Conservation (phyloP, 306 rosid genomes). For the Albizia julibrissin region DNA sequence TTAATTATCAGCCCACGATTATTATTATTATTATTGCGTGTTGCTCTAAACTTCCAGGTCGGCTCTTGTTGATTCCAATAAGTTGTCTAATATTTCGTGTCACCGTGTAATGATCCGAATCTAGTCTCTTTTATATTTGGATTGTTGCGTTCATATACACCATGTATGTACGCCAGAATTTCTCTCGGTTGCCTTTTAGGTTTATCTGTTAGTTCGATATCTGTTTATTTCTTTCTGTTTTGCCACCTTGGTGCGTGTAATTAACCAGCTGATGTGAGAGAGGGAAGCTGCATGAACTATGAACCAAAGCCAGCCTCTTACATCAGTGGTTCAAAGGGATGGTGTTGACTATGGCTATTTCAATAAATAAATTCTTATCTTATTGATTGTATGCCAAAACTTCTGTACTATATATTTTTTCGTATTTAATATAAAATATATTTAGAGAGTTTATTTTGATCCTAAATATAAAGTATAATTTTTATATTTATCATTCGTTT, state of each 20-base stretch:
- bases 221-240: background rate
- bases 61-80: background rate
- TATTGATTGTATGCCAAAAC: background rate
- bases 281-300: background rate
- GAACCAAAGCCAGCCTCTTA: background rate
- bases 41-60: background rate
- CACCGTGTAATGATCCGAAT: background rate
- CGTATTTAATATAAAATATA: too few relatives aligned
- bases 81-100: background rate
- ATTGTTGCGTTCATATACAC: background rate
- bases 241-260: background rate
- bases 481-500: too few relatives aligned
- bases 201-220: background rate
- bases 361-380: constrained; percentile 13
- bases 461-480: too few relatives aligned
- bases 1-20: background rate
- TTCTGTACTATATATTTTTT: background rate
- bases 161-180: background rate
- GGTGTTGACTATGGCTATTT: background rate
- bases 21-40: background rate
- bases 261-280: background rate
- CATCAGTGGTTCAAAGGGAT: background rate
- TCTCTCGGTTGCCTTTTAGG: background rate
- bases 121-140: background rate
- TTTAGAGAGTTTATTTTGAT: rapidly evolving